Base-by-base conservation (phyloP, 163 green algal genomes). In the Scenedesmus sp. region DNA sequence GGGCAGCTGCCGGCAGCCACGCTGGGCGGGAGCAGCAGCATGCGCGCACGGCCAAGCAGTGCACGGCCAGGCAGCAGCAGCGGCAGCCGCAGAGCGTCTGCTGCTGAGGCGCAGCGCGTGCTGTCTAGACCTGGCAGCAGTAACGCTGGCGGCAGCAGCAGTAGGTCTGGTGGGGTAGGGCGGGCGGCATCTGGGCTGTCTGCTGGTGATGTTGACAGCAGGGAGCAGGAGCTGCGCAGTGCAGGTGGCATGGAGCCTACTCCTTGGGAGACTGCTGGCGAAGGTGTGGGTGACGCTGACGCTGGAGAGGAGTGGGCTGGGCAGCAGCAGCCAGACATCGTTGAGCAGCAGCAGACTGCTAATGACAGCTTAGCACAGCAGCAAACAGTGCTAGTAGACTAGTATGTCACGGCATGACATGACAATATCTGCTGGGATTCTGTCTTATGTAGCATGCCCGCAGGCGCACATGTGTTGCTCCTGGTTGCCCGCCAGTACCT, bases 21-120 rank as follows among this genome's bases (percentile, higher is more conserved):
- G 62, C 77, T 88, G 81, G 70, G 85, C 16, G 52, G 66, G 74
- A 91, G 87, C 87, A 60, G 20, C 54, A 83, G 86, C 26, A 86
- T 59, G 26, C 20, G 34, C 46, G 55, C 16, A 26, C 55, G 86
- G 54, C 87, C 74, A 20, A 73, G 73, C 34, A 87, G 73, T 81
- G 73, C 87, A 46, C n/a, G 84, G 59, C 26, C 34, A 73, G 84
- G 60, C 62, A 89, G 84, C 26, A 91, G 87, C 73, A 84, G 54
- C 73, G 64, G 74, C 74, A 91, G 87, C 74, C 74, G 54, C 82
- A 23, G 59, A 20, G 55, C 7, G 23, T 88, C 57, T 10, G 57
- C 56, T 88, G 57, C 56, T 54, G 76, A 57, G 34, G 34, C 12
- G 76, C 76, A 84, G 76, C 76, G 76, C 26, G 34, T 84, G 34